A percentile compares a stretch with the other conserved stretches of the same genome.
Conservation (phyloP, 2,329 filamentous ascomycete species). For the Apiospora arundinis region DNA sequence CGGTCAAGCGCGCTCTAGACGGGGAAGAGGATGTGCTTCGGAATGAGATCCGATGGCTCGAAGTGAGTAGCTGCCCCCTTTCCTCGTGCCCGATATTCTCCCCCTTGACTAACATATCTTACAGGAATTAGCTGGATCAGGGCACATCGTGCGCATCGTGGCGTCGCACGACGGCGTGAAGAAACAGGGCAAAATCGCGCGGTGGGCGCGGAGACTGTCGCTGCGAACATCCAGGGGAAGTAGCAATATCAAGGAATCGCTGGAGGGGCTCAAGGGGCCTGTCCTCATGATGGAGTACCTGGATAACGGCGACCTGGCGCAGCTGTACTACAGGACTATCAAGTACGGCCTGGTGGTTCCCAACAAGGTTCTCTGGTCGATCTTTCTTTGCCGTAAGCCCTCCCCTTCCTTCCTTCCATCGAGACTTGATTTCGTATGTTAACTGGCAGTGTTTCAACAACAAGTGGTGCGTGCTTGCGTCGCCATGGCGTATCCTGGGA, state of each 20-base stretch:
- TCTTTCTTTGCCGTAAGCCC: not conserved
- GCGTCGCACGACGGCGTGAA: not conserved
- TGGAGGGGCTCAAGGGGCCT: not conserved
- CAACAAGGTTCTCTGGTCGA: not conserved
- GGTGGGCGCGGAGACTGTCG: not conserved
- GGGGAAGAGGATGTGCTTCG: not conserved
- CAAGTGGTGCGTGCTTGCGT: slow-evolving; percentile 2
- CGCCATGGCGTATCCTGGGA: not conserved
- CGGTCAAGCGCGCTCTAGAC: not conserved
- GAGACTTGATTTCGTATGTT: not conserved
- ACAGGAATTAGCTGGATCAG: not conserved
- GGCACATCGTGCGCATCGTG: slow-evolving; percentile 3
- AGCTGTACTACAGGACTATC: not conserved
- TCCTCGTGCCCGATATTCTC: not conserved
- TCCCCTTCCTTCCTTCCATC: not conserved
- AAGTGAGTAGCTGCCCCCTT: not conserved
- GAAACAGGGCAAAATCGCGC: not conserved
- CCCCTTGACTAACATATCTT: not conserved
- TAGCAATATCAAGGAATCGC: not conserved
- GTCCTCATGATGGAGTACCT: slow-evolving; percentile 4
- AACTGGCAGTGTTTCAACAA: not conserved
- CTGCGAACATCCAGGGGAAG: not conserved
- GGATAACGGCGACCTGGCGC: slow-evolving; percentile 4
- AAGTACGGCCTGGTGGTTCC: slow-evolving; percentile 1
- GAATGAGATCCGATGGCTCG: not conserved